phyloP scores from a whole-genome alignment of 2,329 filamentous ascomycete species.

The Colletotrichum sp. region DNA sequence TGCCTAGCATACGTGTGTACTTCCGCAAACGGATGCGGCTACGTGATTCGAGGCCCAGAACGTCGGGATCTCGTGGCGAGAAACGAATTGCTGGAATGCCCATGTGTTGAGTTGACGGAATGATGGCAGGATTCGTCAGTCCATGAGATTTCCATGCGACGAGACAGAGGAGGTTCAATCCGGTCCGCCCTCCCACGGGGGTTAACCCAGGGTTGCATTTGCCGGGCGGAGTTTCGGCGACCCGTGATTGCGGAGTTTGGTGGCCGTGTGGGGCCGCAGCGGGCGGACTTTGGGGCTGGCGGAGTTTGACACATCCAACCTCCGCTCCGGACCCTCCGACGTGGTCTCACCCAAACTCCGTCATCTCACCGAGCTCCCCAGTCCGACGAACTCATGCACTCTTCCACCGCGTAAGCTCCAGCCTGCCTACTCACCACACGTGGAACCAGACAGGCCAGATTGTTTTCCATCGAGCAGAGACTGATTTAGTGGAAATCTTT shows the following conservation, averaged over 20 bases:
- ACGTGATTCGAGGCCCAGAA: not conserved
- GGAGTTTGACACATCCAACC: slow-evolving; percentile 10
- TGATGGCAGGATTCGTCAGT: not conserved
- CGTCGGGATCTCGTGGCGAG: not conserved
- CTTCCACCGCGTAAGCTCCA: not conserved
- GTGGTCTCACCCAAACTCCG: not conserved
- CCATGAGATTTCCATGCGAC: not conserved
- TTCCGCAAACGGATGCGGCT: slow-evolving; percentile 4
- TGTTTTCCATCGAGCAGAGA: not conserved
- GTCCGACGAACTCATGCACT: not conserved
- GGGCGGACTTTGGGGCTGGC: slow-evolving; percentile 4
- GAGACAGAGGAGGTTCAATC: not conserved
- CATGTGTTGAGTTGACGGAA: not conserved
- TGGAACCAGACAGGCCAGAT: not conserved
- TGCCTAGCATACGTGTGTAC: not conserved
- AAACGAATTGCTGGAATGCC: not conserved
- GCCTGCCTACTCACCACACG: not conserved
- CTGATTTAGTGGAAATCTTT: not conserved
- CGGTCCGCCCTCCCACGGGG: not conserved
- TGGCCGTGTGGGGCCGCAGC: slow-evolving; percentile 9
- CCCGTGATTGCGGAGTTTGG: not conserved
- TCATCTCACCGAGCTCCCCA: not conserved
- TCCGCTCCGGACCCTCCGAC: not conserved
- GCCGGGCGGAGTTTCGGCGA: slow-evolving; percentile 9
- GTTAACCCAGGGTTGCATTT: not conserved